Base-by-base conservation (phyloP, 1,284 basidiomycete genomes). In the Malassezia yamatoensis region DNA sequence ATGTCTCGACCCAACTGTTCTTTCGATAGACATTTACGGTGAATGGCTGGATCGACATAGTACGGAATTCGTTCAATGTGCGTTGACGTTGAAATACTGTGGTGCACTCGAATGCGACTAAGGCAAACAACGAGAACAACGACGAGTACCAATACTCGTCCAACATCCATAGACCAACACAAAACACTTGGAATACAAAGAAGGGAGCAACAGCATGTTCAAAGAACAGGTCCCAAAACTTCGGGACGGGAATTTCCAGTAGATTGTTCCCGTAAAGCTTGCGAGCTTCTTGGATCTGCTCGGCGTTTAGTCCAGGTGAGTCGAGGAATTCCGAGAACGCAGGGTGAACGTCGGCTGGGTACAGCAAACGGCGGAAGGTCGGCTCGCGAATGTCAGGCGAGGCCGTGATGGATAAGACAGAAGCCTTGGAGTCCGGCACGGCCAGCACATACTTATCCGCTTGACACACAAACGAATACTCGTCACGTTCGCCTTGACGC, bases 391-490 rank as follows among this genome's bases (percentile, higher is more conserved):
- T 63, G 37, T 66, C 53, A 7, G 70, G 62, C 41, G 72, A 72
- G 34, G 60, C 51, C 18, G 63, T 63, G 49, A 72, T 64, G 39
- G 65, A 62, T 24, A 67, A 65, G 20, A 62, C 47, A 3, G 67
- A 54, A 20, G 72, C 70, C n/a, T 57, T 55, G 6, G 66, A 53
- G 52, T 74, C 69, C 5, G 71, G 71, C 12, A 81, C 79, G 41
- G 82, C 79, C 45, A 86, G 83, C 53, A 88, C 82, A 75, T 96
- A 98, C 47, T 88, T 90, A 78, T 99, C 93, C 52, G 87, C 85
- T 77, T 98, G 91, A 76, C 96, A 98, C 75, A 81, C 86, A 80
- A 99, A 96, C 15, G 85, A 87, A 75, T 87, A 87, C 84, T 83
- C 49, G 80, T 78, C 21, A 39, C 63, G 62, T 38, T 67, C 53